Evolutionary conservation across 139 green algal genomes (phyloP).

Genomic region (Auxenochlorella pyrenoidosa): DNA sequence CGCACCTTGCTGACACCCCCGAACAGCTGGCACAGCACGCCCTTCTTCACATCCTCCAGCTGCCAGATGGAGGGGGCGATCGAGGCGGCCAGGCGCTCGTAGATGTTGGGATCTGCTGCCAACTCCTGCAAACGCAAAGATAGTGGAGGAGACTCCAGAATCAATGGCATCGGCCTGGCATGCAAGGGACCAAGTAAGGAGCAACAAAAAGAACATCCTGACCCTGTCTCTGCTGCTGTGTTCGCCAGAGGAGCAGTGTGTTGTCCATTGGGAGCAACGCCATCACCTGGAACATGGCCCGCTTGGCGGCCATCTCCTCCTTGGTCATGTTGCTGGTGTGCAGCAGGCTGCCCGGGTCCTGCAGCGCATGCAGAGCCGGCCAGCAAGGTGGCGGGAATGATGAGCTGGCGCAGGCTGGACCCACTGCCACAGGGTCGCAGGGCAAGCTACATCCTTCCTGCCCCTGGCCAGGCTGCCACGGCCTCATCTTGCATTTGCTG

Average conservation of each 20-base stretch:
- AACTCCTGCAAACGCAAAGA: conserved; percentile 44
- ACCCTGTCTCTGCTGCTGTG: no score
- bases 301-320: conserved; percentile 47
- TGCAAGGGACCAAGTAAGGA: no score
- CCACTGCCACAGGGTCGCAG: no score
- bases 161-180: no score
- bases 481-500: no score
- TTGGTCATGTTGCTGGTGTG: conserved; percentile 48
- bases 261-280: not conserved
- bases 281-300: conserved; percentile 46
- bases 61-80: conserved; percentile 97
- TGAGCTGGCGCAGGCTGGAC: no score
- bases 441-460: not conserved
- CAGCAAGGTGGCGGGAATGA: no score
- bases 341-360: conserved; percentile 7
- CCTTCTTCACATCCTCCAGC: conserved; percentile 98
- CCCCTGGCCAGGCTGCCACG: not conserved
- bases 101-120: conserved; percentile 80
- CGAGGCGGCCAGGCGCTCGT: conserved; percentile 84
- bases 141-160: no score
- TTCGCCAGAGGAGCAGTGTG: no score
- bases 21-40: conserved; percentile 85
- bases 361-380: not conserved
- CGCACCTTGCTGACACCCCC: conserved; percentile 77
- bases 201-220: no score